Base-by-base conservation (phyloP, 352 stramenopile genomes). In the Albugo laibachii region DNA sequence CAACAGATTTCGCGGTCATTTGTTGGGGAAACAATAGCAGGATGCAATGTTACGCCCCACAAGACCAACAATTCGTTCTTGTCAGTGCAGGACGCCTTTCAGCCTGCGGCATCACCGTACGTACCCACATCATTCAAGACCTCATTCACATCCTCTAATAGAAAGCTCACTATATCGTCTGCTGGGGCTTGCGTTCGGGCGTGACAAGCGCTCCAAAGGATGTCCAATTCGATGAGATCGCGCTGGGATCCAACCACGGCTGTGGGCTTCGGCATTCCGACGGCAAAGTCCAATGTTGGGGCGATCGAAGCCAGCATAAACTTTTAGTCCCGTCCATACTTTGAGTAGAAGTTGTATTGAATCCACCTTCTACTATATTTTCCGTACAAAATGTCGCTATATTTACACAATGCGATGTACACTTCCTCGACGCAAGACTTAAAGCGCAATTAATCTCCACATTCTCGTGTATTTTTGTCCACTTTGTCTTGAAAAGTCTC, bases 21-120 rank as follows among this genome's bases (percentile, higher is more conserved):
- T 92, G 78, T 45, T 88, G 78, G 78, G 78, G 76, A 10, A 70
- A 83, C 48, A 82, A 88, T 45, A 59, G 79, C 36, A 66, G 70
- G 36, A 64, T 61, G 6, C 72, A 92, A 58, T 58, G 61, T 13
- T 51, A 51, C 4, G 64, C 70, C 2, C 71, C 76, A 1, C 48
- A 16, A 5, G 56, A 61, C 40, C 55, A 61, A 45, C 65, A 75
- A 41, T 85, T 77, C 48, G 57, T 54, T 12, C 64, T 85, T 24
- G 73, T 83, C 27, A 84, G 69, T 52, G 79, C 69, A 1, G 80
- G 69, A 53, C 61, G 70, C 1, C 55, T 81, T 27, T 58, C 69
- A 15, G 72, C 69, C 11, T 89, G 74, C 38, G 74, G 55, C 5
- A 55, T 82, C 39, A 80, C 73, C 54, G 68, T 75, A 36, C 18